phyloP scores from a whole-genome alignment of 2,329 filamentous ascomycete species.

The Paracamarosporium sp. region DNA sequence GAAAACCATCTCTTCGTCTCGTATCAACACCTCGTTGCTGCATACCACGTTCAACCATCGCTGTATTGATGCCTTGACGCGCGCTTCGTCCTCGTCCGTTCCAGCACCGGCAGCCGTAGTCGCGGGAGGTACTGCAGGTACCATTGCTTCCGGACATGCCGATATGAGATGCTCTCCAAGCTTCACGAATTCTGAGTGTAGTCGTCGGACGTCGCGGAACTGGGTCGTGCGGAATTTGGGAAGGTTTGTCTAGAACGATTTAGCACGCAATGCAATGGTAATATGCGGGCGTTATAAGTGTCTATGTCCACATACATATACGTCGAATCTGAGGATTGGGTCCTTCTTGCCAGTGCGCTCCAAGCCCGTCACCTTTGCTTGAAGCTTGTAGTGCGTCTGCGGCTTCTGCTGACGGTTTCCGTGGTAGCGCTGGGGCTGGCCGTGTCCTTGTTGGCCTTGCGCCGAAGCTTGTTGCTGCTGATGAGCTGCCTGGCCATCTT shows the following conservation, averaged over 20 bases:
- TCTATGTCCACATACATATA: slow-evolving; percentile 72
- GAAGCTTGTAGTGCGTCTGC: slow-evolving; percentile 80
- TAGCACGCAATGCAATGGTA: background rate
- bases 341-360: slow-evolving; percentile 96
- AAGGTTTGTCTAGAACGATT: slow-evolving; percentile 85
- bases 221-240: slow-evolving; percentile 97
- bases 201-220: slow-evolving; percentile 94
- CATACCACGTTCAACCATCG: slow-evolving; percentile 95
- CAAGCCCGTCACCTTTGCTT: slow-evolving; percentile 92
- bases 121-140: slow-evolving; percentile 94
- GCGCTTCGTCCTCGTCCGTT: slow-evolving; percentile 91
- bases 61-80: slow-evolving; percentile 89
- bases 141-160: slow-evolving; percentile 94
- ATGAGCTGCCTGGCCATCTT: slow-evolving; percentile 41
- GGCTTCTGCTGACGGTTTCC: slow-evolving; percentile 50
- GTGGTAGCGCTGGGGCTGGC: slow-evolving; percentile 56
- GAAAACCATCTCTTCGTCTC: slow-evolving; percentile 95
- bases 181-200: slow-evolving; percentile 95
- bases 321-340: slow-evolving; percentile 91
- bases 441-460: slow-evolving; percentile 47
- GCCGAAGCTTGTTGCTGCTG: slow-evolving; percentile 39
- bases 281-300: background rate
- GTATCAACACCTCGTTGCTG: slow-evolving; percentile 88
- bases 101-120: slow-evolving; percentile 92
- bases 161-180: slow-evolving; percentile 96